These are phyloP conservation scores for Brassica incana DNA, from an alignment of 345 rosid genomes.

Conservation along the genomic window DNA sequence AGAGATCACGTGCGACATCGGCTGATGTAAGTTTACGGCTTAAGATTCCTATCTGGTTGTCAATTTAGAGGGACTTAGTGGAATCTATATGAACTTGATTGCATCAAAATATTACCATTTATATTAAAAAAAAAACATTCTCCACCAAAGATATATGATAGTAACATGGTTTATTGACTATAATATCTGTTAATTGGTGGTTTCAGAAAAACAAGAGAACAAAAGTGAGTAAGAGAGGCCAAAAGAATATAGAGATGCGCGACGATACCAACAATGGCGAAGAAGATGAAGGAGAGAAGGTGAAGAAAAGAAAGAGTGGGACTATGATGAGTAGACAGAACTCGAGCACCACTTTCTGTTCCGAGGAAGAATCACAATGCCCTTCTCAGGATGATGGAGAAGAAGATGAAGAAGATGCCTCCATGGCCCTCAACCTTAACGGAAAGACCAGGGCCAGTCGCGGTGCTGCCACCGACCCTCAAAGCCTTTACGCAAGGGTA, in stretches of 20 bases:
- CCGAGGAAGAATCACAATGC: constrained; percentile 59
- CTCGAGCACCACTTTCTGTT: constrained; percentile 57
- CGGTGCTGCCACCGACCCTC: constrained; percentile 85
- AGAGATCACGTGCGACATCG: constrained; percentile 51
- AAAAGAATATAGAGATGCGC: constrained; percentile 38
- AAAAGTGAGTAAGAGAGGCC: constrained; percentile 45
- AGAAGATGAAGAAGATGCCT: constrained; percentile 47
- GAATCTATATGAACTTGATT: not conserved
- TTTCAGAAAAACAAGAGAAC: constrained; percentile 52
- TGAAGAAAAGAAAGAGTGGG: constrained; percentile 33
- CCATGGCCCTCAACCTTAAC: constrained; percentile 46
- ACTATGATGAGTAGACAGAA: constrained; percentile 42
- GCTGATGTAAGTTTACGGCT: constrained; percentile 53
- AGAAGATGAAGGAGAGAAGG: constrained; percentile 25
- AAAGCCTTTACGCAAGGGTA: constrained; percentile 90
- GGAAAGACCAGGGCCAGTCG: constrained; percentile 78
- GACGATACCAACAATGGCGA: constrained; percentile 45
- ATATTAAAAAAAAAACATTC: not conserved
- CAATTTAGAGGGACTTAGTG: not conserved
- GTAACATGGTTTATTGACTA: not conserved
- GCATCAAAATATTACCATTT: constrained; percentile 6
- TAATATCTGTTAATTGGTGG: constrained; percentile 26
- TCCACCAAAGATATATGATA: not conserved
- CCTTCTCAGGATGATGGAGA: constrained; percentile 39
- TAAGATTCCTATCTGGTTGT: not conserved